Evolutionary conservation across 164 flowering plant genomes (phyloP), one percentile per base, ranked within the genome.

Genomic region (Sextonia rubra): DNA sequence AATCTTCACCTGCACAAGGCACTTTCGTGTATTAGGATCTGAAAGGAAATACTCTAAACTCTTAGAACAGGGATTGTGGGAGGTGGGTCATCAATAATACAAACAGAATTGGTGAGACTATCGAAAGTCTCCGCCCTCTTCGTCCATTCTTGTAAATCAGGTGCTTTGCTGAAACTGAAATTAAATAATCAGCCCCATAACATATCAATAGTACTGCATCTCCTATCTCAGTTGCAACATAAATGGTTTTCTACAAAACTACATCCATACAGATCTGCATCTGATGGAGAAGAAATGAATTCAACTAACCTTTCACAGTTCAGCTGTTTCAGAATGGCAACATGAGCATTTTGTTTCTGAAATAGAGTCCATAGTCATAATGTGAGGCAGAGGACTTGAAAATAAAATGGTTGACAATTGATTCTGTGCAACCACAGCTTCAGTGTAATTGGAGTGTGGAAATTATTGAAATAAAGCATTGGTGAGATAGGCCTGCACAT

Each of bases 281-380:
- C 8, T 17, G 47, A 65, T 23, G 58, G 66, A 68, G 55, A 68
- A 60, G n/a, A 52, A 74, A 56, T 25, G 29, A 30, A 69, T 77
- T 23, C 17, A 49, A 79, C 84, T 84, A 66, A 90, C 99, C 85
- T 77, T 44, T 77, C 73, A 63, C 83, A 83, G 74, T 87, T 80
- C 61, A 95, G 88, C 77, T 95, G 98, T 64, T 83, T 86, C 61
- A 90, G 81, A 77, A 95, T 88, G 70, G 97, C 85, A 77, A 73
- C 32, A 82, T 96, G 98, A 77, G 92, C 99, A 83, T 92, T 90
- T 83, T 96, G 97, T 72, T 82, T 91, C 99, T 96, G 88, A 26
- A 83, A 81, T 58, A 80, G 72, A 75, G 47, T 49, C 23, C 3
- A 52, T 72, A 4, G 32, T 81, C 68, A 75, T 32, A 78, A 24